phyloP scores from a whole-genome alignment of 768 basidiomycete genomes.

The Macrolepiota albuminosa region DNA sequence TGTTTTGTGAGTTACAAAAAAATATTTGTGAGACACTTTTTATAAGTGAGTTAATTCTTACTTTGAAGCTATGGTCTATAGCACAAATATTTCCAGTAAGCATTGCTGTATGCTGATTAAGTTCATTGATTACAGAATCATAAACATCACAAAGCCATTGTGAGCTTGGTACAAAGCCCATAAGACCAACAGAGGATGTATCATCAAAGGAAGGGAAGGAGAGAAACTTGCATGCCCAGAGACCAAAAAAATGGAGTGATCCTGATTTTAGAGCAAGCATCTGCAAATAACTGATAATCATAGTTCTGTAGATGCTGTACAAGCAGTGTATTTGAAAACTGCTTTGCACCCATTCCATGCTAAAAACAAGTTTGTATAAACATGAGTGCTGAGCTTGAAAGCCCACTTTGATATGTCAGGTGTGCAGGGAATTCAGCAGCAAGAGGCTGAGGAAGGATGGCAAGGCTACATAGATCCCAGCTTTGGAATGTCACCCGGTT shows the following conservation, averaged over 20 bases:
- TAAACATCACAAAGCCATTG: no score
- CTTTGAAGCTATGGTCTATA: no score
- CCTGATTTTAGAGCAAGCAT: not conserved
- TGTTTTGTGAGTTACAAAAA: no score
- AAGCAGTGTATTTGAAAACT: not conserved
- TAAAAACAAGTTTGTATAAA: not conserved
- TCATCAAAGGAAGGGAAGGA: not conserved
- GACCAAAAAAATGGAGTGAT: not conserved
- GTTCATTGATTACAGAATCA: no score
- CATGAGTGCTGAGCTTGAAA: not conserved
- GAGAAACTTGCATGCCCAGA: not conserved
- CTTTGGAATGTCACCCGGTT: not conserved
- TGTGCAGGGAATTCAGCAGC: not conserved
- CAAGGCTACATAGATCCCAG: not conserved
- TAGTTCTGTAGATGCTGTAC: not conserved
- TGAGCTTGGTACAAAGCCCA: no score
- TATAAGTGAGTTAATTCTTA: no score
- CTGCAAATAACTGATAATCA: constrained; percentile 4
- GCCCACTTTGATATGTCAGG: not conserved
- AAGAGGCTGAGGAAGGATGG: not conserved
- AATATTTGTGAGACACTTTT: no score
- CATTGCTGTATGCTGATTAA: no score
- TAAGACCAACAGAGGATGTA: constrained; percentile 12
- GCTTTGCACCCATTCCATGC: not conserved
- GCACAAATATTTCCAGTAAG: no score